Base-by-base conservation (phyloP, 1,284 basidiomycete species). In the Apiotrichum porosum region DNA sequence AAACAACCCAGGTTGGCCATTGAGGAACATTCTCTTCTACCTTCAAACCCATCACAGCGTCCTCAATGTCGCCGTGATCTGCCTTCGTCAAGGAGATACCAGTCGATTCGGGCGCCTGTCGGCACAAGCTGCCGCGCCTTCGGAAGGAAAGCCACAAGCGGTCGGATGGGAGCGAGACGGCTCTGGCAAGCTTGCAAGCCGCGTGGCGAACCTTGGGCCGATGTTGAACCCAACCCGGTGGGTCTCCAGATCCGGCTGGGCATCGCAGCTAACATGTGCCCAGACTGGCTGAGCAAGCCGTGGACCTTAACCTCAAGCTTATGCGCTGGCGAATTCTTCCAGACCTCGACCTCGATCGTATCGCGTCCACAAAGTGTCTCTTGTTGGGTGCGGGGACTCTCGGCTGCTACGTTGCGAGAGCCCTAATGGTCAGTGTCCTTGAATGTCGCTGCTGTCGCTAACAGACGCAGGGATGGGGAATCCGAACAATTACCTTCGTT, bases 251-350 rank as follows among this genome's bases (percentile, higher is more conserved):
- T n/a, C n/a, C n/a, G n/a, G n/a, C n/a, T n/a, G 13, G 18, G 31
- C 23, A 2, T 34, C 3, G n/a, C n/a, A 22, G 8, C 24, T 37
- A 9, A 24, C 9, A 9, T 18, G 17, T 8, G 5, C 17, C 32
- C 56, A 62, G 18, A 62, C 79, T 97, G 8, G 93, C 95, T 0
- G 84, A 91, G 58, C 94, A 97, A 71, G 95, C 95, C 0, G 90
- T 97, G 10, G 92, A 97, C 71, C 78, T 99, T 28, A 98, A 98
- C 66, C 77, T 98, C 44, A 97, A 97, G 71, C 80, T 99, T 21
- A 97, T 99, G 94, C 81, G 91, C 24, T 98, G 94, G 94, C 81
- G 94, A 9, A 92, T 98, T 56, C 77, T 98, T 37, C 94, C 95
- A 2, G 76, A 81, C 0, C 81, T 99, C 37, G 80, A 97, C 56